Evolutionary conservation across 1,284 basidiomycete genomes (phyloP).

Genomic region (Coniferiporia weirii): DNA sequence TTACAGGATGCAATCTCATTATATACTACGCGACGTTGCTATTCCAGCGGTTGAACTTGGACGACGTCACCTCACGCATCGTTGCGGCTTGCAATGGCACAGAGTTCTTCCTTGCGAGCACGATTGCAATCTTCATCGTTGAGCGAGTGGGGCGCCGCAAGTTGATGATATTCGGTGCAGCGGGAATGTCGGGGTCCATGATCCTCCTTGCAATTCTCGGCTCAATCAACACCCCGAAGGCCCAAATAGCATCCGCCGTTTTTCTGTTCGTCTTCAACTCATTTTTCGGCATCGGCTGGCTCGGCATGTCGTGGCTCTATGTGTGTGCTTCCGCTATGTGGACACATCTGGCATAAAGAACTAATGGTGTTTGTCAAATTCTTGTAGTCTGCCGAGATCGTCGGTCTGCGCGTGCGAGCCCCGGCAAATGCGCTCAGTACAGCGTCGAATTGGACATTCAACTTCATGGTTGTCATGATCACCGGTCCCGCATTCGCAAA

Average conservation of each 20-base stretch:
- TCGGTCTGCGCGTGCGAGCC: slow-evolving; percentile 56
- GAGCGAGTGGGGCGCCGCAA: slow-evolving; percentile 59
- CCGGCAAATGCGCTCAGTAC: slow-evolving; percentile 66
- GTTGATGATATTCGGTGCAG: slow-evolving; percentile 65
- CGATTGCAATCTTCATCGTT: slow-evolving; percentile 53
- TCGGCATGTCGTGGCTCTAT: slow-evolving; percentile 69
- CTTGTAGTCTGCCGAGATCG: slow-evolving; percentile 57
- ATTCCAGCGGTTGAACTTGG: slow-evolving; percentile 55
- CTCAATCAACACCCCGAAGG: slow-evolving; percentile 38
- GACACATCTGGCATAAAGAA: not conserved
- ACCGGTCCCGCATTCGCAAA: slow-evolving; percentile 60
- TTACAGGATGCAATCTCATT: slow-evolving; percentile 60
- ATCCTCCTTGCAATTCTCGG: slow-evolving; percentile 55
- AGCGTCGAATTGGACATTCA: slow-evolving; percentile 66
- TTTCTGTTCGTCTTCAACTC: slow-evolving; percentile 68
- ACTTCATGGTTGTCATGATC: slow-evolving; percentile 63
- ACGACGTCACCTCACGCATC: slow-evolving; percentile 56
- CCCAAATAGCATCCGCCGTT: slow-evolving; percentile 50
- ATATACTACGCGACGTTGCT: slow-evolving; percentile 54
- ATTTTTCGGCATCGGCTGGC: slow-evolving; percentile 68
- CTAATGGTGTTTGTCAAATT: not conserved
- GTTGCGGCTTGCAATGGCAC: slow-evolving; percentile 68
- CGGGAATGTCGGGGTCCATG: slow-evolving; percentile 57
- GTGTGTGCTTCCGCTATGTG: slow-evolving; percentile 30
- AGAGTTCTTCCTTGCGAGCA: slow-evolving; percentile 60